Conservation (phyloP, 1,284 basidiomycete species). For the Microbotryum intermedium region DNA sequence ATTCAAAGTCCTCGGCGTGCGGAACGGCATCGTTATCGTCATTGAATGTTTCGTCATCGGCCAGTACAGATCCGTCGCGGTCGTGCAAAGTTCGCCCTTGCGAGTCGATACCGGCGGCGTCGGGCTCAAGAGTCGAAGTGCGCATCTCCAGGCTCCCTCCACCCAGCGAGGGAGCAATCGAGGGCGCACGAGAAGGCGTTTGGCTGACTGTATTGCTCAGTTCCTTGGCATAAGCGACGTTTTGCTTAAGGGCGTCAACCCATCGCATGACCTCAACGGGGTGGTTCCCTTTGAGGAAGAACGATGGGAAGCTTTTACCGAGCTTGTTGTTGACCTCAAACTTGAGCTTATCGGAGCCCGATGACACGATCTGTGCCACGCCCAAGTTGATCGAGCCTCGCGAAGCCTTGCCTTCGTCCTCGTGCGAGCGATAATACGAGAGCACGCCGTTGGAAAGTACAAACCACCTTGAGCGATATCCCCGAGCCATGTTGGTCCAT, state of each 20-base stretch:
- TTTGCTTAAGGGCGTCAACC: conserved; percentile 63
- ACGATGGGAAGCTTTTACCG: conserved; percentile 52
- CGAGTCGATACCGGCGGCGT: conserved; percentile 5
- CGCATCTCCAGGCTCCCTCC: background rate
- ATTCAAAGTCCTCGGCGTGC: conserved; percentile 57
- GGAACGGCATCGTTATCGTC: conserved; percentile 46
- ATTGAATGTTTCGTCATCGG: conserved; percentile 30
- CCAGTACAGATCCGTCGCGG: background rate
- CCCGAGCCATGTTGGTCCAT: conserved; percentile 81
- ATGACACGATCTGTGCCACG: conserved; percentile 49
- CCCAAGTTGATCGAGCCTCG: conserved; percentile 85
- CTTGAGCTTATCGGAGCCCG: conserved; percentile 52
- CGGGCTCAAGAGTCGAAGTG: background rate
- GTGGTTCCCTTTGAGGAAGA: conserved; percentile 86
- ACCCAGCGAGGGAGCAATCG: background rate
- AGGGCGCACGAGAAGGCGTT: background rate
- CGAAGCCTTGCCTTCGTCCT: conserved; percentile 78
- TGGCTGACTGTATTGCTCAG: background rate
- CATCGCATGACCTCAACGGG: conserved; percentile 82
- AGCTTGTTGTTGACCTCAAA: conserved; percentile 66
- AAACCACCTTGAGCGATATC: conserved; percentile 90
- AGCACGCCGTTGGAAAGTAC: conserved; percentile 63
- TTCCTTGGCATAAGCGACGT: conserved; percentile 55
- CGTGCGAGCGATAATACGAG: conserved; percentile 71
- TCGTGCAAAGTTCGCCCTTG: background rate